Conservation (phyloP, 139 green algal genomes). For the Ostreobium quekettii region DNA sequence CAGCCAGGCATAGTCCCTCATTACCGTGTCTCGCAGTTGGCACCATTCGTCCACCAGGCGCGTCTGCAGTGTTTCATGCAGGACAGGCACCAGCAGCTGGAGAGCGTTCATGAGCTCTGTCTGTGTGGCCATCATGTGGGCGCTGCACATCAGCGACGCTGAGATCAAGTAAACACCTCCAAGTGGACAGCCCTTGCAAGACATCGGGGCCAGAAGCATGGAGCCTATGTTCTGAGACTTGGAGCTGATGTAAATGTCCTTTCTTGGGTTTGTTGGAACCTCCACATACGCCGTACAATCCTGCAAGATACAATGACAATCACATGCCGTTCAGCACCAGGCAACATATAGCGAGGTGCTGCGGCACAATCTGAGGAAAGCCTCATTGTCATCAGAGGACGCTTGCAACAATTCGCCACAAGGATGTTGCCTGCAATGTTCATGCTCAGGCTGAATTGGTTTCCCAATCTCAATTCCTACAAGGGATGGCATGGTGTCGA, state of each 20-base stretch:
- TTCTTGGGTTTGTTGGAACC: neutral
- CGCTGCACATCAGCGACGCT: neutral
- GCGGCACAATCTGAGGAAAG: neutral
- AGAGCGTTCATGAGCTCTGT: neutral
- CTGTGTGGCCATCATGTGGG: no score
- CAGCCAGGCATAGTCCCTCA: neutral
- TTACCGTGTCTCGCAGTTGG: neutral
- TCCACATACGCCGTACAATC: neutral
- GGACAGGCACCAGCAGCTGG: neutral
- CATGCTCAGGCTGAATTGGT: no score
- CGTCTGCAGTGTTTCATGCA: neutral
- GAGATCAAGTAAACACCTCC: slow-evolving; percentile 2
- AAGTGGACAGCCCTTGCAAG: neutral
- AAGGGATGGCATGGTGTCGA: no score
- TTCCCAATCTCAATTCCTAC: no score
- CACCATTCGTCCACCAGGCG: neutral
- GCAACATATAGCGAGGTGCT: neutral
- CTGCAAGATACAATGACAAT: neutral
- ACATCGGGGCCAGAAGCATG: neutral
- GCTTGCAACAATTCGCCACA: neutral
- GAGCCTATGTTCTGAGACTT: slow-evolving; percentile 1
- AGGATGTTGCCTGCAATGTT: no score
- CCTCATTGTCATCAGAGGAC: neutral
- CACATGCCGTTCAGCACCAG: neutral
- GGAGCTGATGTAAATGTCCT: neutral